phyloP scores from a whole-genome alignment of 495 filamentous ascomycete species.

The Hypoxylon intermedium region DNA sequence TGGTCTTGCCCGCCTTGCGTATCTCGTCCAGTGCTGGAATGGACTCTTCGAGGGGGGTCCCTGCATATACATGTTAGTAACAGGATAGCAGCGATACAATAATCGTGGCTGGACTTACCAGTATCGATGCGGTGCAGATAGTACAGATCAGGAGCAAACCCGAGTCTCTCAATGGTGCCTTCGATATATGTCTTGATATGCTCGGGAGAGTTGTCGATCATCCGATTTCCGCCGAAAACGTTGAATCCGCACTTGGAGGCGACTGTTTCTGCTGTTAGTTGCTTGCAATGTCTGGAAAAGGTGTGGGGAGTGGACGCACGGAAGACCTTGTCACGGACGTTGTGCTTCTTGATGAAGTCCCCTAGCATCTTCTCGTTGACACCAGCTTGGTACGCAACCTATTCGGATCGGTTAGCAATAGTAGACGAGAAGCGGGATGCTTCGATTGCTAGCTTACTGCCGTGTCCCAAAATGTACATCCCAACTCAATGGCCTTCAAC shows the following conservation, averaged over 20 bases:
- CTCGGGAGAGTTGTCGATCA: constrained; percentile 55
- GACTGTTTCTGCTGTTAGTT: neutral
- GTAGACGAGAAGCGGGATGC: neutral
- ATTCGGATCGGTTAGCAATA: constrained; percentile 6
- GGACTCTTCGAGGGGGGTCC: constrained; percentile 57
- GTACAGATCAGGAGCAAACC: constrained; percentile 55
- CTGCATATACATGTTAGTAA: constrained; percentile 30
- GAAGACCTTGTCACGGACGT: constrained; percentile 35
- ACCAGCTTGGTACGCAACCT: constrained; percentile 58
- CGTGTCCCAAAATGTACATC: constrained; percentile 63
- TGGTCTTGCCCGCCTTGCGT: constrained; percentile 55
- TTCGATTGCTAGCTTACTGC: constrained; percentile 40
- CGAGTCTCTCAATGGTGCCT: constrained; percentile 58
- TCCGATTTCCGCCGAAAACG: constrained; percentile 18
- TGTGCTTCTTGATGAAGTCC: constrained; percentile 61
- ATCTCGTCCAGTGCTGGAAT: constrained; percentile 56
- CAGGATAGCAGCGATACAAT: neutral
- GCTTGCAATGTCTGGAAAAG: neutral
- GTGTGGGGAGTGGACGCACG: neutral
- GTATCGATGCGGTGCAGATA: constrained; percentile 18
- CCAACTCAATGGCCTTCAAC: constrained; percentile 58
- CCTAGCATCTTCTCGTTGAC: constrained; percentile 60
- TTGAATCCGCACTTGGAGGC: neutral
- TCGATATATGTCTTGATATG: constrained; percentile 62
- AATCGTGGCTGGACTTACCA: neutral